Conservation (phyloP, 1,284 basidiomycete species). For the Tilletia setariae region DNA sequence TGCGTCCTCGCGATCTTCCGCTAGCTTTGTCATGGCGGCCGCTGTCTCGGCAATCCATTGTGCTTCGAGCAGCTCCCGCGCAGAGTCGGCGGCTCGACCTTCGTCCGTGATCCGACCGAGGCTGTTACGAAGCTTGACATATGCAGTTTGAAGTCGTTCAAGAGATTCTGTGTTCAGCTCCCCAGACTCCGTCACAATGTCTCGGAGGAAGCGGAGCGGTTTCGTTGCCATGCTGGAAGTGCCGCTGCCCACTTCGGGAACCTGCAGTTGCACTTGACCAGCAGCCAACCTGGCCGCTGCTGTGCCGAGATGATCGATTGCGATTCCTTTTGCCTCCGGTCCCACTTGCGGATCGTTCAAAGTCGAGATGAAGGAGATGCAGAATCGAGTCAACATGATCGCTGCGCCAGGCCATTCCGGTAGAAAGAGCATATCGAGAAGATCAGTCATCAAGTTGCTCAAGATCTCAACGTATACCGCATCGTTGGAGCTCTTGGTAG, state of each 20-base stretch:
- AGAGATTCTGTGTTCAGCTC: slow-evolving; percentile 60
- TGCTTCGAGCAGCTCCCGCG: slow-evolving; percentile 32
- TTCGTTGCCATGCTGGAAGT: slow-evolving; percentile 67
- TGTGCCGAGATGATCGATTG: slow-evolving; percentile 86
- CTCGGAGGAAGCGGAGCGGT: slow-evolving; percentile 62
- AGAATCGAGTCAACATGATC: slow-evolving; percentile 60
- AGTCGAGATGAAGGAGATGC: slow-evolving; percentile 31
- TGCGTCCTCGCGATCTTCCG: background rate
- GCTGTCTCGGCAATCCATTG: slow-evolving; percentile 42
- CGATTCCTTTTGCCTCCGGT: slow-evolving; percentile 66
- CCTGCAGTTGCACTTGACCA: slow-evolving; percentile 61
- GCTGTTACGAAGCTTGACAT: slow-evolving; percentile 67
- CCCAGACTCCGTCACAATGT: slow-evolving; percentile 28
- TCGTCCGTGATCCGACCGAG: slow-evolving; percentile 57
- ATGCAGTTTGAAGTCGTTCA: slow-evolving; percentile 63
- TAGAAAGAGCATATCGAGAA: slow-evolving; percentile 82
- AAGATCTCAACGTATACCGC: slow-evolving; percentile 74
- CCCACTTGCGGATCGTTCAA: slow-evolving; percentile 70
- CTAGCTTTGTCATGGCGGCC: slow-evolving; percentile 19
- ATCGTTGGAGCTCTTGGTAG: slow-evolving; percentile 37
- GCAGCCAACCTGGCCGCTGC: slow-evolving; percentile 75
- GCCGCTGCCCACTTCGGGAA: slow-evolving; percentile 45
- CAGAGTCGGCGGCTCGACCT: slow-evolving; percentile 32
- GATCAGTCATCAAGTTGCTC: slow-evolving; percentile 80
- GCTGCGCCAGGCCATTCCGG: slow-evolving; percentile 95